phyloP scores from a whole-genome alignment of 331 rosid species.

The Malus hybrid region DNA sequence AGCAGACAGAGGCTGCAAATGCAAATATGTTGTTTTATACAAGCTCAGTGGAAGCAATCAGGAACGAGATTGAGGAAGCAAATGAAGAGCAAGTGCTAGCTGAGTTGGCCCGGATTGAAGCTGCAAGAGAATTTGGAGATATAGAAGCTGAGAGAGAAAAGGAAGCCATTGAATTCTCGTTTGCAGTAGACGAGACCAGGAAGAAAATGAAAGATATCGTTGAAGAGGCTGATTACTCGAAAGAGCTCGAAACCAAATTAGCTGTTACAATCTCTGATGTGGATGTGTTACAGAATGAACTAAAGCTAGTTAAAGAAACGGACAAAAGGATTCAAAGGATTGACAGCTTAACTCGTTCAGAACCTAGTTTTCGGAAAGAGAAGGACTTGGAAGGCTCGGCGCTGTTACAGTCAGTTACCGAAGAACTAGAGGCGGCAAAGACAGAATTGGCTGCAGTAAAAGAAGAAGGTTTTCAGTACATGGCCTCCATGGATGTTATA shows the following conservation, averaged over 20 bases:
- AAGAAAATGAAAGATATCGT: conserved; percentile 28
- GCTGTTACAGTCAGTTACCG: conserved; percentile 28
- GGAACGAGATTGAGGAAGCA: conserved; percentile 59
- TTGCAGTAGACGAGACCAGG: conserved; percentile 36
- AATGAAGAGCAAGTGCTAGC: conserved; percentile 78
- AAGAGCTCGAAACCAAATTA: conserved; percentile 54
- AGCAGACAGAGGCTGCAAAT: conserved; percentile 37
- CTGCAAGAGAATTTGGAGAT: conserved; percentile 60
- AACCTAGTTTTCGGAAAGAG: conserved; percentile 15
- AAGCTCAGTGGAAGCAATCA: conserved; percentile 38
- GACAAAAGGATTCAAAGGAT: conserved; percentile 31
- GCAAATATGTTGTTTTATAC: conserved; percentile 26
- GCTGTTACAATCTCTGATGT: conserved; percentile 58
- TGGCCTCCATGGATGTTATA: conserved; percentile 79
- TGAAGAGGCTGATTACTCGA: conserved; percentile 47
- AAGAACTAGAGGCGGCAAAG: conserved; percentile 57
- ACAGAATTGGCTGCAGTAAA: conserved; percentile 50
- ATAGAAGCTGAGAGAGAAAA: conserved; percentile 39
- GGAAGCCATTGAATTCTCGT: conserved; percentile 39
- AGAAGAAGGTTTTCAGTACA: conserved; percentile 74
- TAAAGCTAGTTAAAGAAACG: conserved; percentile 38
- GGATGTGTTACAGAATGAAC: conserved; percentile 50
- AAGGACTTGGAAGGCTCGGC: conserved; percentile 32
- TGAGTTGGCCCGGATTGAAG: conserved; percentile 83
- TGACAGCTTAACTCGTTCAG: conserved; percentile 16